Conservation (phyloP, 371 early-diverging fungal species). For the Apophysomyces ossiformis region DNA sequence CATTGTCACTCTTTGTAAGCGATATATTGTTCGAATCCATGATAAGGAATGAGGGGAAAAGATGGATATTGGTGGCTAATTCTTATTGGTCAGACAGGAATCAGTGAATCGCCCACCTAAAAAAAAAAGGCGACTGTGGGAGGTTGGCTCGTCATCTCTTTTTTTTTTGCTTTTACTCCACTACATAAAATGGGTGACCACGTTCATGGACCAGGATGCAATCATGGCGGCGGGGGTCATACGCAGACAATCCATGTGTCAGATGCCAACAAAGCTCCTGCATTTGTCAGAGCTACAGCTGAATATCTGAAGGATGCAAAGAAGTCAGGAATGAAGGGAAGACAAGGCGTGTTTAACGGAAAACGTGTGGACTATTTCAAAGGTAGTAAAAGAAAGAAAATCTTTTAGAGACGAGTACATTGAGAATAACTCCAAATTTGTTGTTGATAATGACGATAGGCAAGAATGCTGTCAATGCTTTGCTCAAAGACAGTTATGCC, state of each 20-base stretch:
- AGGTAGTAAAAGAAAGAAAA: constrained; percentile 52
- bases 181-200: constrained; percentile 21
- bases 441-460: constrained; percentile 46
- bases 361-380: constrained; percentile 92
- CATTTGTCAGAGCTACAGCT: constrained; percentile 38
- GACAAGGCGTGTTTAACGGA: constrained; percentile 91
- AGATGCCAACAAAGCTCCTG: constrained; percentile 51
- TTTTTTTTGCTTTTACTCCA: background rate
- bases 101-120: no score
- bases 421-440: background rate
- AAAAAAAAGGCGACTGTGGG: no score
- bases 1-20: no score
- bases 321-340: constrained; percentile 74
- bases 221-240: constrained; percentile 13
- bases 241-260: constrained; percentile 36
- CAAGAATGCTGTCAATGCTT: constrained; percentile 87
- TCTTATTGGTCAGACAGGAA: background rate
- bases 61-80: no score
- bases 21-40: background rate
- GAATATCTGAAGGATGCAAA: constrained; percentile 46
- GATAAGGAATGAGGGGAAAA: background rate
- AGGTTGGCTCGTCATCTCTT: background rate
- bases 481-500: constrained; percentile 74
- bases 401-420: background rate
- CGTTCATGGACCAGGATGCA: constrained; percentile 22